Evolutionary conservation across 163 green algal species (phyloP), one percentile per base, ranked within the genome.

Genomic region (Trebouxia gelatinosa): DNA sequence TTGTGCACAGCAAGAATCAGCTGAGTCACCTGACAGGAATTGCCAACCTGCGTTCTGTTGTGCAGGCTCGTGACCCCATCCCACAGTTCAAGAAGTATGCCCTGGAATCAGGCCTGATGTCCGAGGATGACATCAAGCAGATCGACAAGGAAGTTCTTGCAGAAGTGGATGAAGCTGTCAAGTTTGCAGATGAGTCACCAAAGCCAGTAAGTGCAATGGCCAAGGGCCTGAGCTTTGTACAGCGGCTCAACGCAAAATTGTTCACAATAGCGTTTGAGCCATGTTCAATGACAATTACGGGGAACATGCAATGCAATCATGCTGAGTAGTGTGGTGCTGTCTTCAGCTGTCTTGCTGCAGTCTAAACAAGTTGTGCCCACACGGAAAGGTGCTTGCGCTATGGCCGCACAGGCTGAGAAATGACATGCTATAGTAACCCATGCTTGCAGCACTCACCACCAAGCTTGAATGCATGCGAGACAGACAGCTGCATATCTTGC

Each of bases 171-270:
- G 95, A 98, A 68, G 88, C 80, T 23, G 95, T 98, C 11, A 85
- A 96, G 83, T 99, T 97, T 90, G 94, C 95, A 13, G 95, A 99
- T 29, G 86, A 94, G 79, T 93, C 84, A 3, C 94, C 94, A 62
- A 95, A 96, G 87, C 95, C 95, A 23, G 87, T 86, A 74, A 72
- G 84, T 17, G 26, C 19, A 39, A 17, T 37, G 21, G 6, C 26
- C 9, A 19, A 39, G 57, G 28, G 57, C 26, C 26, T 66, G 57
- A 54, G 9, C 13, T 54, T 54, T 54, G 43, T 54, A 54, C 43
- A 54, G 43, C 13, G 13, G 13, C 11, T 13, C 9, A 23, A 13
- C 43, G 13, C 13, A 54, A 23, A 13, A 54, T 23, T 54, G 43
- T 54, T 54, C 13, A 54, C 43, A 54, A 54, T 54, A 23, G 43